Evolutionary conservation across 2,329 filamentous ascomycete species (phyloP).

Genomic region (Beauveria brongniartii): DNA sequence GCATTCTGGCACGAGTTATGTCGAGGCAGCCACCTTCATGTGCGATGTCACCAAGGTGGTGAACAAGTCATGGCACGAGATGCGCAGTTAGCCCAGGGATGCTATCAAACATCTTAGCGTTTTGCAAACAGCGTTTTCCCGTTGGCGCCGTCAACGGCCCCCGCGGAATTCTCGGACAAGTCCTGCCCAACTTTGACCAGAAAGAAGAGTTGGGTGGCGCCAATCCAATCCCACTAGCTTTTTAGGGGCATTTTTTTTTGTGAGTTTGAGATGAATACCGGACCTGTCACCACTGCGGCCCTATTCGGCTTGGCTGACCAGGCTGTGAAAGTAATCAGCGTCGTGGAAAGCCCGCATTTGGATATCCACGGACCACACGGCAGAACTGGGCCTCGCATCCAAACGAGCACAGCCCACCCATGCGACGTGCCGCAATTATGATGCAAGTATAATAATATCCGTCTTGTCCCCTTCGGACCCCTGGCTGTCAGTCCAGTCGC

Average conservation of each 20-base stretch:
- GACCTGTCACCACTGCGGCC: neutral
- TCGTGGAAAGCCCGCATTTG: constrained; percentile 4
- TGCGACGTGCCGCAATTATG: neutral
- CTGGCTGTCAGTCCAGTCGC: neutral
- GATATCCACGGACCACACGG: neutral
- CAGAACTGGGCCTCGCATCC: neutral
- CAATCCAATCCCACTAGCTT: neutral
- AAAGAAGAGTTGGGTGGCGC: neutral
- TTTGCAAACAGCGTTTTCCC: neutral
- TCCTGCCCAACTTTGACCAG: neutral
- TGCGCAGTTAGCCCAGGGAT: neutral
- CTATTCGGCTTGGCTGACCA: neutral
- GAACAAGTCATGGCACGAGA: neutral
- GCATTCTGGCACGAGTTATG: neutral
- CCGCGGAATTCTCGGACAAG: neutral
- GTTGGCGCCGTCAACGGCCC: neutral
- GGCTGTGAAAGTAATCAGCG: constrained; percentile 1
- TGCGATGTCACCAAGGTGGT: neutral
- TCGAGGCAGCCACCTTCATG: neutral
- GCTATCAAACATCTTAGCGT: neutral
- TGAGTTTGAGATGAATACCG: neutral
- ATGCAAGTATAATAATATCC: constrained; percentile 6
- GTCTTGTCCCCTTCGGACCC: neutral
- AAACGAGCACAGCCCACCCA: constrained; percentile 6
- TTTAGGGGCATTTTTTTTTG: constrained; percentile 1